These are phyloP conservation scores for Neofusicoccum parvum DNA, from an alignment of 2,329 filamentous ascomycete species.

Conservation along the genomic window DNA sequence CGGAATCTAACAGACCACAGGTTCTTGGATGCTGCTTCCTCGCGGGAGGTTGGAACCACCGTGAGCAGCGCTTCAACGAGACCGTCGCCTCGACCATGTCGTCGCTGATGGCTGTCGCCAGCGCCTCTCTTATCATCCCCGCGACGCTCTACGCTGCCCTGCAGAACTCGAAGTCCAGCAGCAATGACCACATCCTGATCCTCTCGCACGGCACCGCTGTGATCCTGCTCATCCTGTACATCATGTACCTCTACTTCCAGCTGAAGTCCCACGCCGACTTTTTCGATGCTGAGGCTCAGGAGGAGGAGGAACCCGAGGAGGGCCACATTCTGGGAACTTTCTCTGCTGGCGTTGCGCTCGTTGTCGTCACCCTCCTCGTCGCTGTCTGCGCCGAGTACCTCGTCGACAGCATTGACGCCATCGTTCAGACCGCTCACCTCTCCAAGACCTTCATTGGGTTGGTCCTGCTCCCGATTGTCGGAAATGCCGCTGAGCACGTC, in stretches of 20 bases:
- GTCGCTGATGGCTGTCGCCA: constrained; percentile 59
- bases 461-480: constrained; percentile 59
- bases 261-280: constrained; percentile 53
- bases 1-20: constrained; percentile 52
- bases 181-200: constrained; percentile 50
- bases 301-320: constrained; percentile 35
- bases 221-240: constrained; percentile 56
- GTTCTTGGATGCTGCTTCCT: constrained; percentile 58
- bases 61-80: constrained; percentile 63
- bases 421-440: constrained; percentile 54
- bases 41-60: constrained; percentile 48
- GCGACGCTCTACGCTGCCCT: constrained; percentile 55
- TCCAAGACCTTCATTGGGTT: constrained; percentile 61
- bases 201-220: constrained; percentile 57
- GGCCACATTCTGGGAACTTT: constrained; percentile 49
- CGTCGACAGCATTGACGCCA: constrained; percentile 57
- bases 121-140: constrained; percentile 56
- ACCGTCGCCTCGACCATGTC: constrained; percentile 79
- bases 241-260: constrained; percentile 59
- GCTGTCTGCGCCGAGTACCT: constrained; percentile 57
- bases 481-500: constrained; percentile 60
- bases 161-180: constrained; percentile 37
- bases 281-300: constrained; percentile 40
- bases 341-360: constrained; percentile 48
- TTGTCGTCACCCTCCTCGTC: constrained; percentile 52